Percentiles rank a stretch among this genome's conserved stretches.
phyloP scores from a whole-genome alignment of 805 yeast genomes.

The Myxozyma udenii region DNA sequence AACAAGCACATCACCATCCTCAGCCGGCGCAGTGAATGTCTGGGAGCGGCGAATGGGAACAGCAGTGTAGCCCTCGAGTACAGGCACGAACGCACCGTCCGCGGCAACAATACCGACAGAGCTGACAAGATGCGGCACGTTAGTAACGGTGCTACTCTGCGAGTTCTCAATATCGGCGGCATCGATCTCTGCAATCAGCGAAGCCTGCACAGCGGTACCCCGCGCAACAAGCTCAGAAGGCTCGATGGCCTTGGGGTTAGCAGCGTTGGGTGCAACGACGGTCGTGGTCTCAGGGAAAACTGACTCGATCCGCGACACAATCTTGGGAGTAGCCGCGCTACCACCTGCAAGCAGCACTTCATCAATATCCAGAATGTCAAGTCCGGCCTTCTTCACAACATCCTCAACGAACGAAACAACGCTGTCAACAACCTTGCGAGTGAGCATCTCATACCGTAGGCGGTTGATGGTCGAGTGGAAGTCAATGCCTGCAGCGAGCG shows the following conservation, averaged over 20 bases:
- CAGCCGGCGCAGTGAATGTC: conserved; percentile 58
- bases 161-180: conserved; percentile 64
- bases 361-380: conserved; percentile 81
- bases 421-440: conserved; percentile 70
- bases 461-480: conserved; percentile 91
- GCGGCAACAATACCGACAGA: conserved; percentile 81
- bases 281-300: conserved; percentile 78
- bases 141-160: conserved; percentile 74
- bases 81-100: conserved; percentile 59
- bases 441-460: conserved; percentile 85
- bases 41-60: conserved; percentile 81
- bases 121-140: conserved; percentile 80
- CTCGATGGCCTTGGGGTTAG: conserved; percentile 70
- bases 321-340: conserved; percentile 85
- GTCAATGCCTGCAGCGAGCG: conserved; percentile 90
- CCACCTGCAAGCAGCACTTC: conserved; percentile 94
- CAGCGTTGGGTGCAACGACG: conserved; percentile 64
- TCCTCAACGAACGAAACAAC: conserved; percentile 73
- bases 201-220: conserved; percentile 97
- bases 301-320: conserved; percentile 67
- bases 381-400: conserved; percentile 74
- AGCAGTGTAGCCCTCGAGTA: conserved; percentile 80
- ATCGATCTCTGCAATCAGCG: conserved; percentile 70
- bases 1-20: conserved; percentile 58
- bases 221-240: conserved; percentile 88